Evolutionary conservation across 371 early-diverging fungal species (phyloP).

Genomic region (Actinomucor elegans): DNA sequence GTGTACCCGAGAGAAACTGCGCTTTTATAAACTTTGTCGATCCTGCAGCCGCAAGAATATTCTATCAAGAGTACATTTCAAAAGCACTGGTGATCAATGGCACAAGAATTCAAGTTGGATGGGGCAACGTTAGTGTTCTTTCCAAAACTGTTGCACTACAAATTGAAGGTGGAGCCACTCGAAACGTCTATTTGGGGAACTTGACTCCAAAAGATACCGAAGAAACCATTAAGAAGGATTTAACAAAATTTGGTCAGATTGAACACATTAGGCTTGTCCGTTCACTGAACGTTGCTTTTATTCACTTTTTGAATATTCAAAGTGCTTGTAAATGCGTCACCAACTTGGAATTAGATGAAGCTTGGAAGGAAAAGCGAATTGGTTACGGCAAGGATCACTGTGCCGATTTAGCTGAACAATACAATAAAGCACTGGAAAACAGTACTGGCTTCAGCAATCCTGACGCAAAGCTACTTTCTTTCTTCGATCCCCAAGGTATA

Average conservation of each 20-base stretch:
- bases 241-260: slow-evolving; percentile 60
- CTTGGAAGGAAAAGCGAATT: slow-evolving; percentile 54
- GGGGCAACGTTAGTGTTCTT: slow-evolving; percentile 66
- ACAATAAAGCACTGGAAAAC: background rate
- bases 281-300: slow-evolving; percentile 74
- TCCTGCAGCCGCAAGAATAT: slow-evolving; percentile 54
- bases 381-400: slow-evolving; percentile 82
- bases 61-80: slow-evolving; percentile 45
- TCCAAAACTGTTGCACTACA: slow-evolving; percentile 47
- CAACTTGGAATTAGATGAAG: slow-evolving; percentile 42
- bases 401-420: slow-evolving; percentile 27
- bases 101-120: slow-evolving; percentile 65
- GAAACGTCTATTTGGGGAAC: slow-evolving; percentile 73
- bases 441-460: background rate
- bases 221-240: slow-evolving; percentile 47
- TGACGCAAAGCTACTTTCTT: background rate
- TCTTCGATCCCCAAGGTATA: slow-evolving; percentile 13
- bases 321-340: slow-evolving; percentile 68
- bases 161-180: slow-evolving; percentile 62
- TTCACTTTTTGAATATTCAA: slow-evolving; percentile 66
- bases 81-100: slow-evolving; percentile 39
- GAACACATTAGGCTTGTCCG: slow-evolving; percentile 68
- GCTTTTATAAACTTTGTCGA: slow-evolving; percentile 80
- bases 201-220: slow-evolving; percentile 54
- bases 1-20: slow-evolving; percentile 72